phyloP scores from a whole-genome alignment of 768 basidiomycete genomes.

The Macrolepiota dolichaula region DNA sequence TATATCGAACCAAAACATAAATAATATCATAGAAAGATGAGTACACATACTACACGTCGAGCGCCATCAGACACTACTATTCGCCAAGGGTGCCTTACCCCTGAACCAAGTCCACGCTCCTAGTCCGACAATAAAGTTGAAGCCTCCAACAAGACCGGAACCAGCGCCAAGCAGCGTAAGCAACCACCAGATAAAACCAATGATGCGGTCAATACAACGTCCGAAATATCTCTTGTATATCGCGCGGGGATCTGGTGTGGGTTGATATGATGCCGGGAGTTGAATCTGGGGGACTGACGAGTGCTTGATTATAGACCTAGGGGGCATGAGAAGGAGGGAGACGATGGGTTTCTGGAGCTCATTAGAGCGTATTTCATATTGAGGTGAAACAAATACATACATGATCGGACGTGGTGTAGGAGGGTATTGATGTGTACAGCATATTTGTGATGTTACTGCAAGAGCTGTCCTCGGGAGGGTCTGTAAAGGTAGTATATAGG shows the following conservation, averaged over 20 bases:
- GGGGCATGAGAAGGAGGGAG: constrained; percentile 62
- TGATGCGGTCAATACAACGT: constrained; percentile 60
- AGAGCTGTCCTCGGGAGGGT: constrained; percentile 49
- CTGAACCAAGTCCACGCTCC: constrained; percentile 64
- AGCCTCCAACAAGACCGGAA: constrained; percentile 61
- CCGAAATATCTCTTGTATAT: constrained; percentile 62
- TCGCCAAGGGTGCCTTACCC: constrained; percentile 17
- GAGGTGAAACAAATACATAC: constrained; percentile 35
- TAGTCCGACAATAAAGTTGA: constrained; percentile 69
- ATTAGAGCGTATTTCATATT: neutral
- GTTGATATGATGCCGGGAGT: constrained; percentile 49
- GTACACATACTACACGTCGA: neutral
- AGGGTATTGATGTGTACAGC: constrained; percentile 76
- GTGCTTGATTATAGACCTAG: constrained; percentile 26
- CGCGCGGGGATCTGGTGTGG: constrained; percentile 51
- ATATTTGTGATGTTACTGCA: constrained; percentile 58
- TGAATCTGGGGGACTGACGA: constrained; percentile 38
- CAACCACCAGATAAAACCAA: constrained; percentile 81
- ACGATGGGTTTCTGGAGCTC: constrained; percentile 79
- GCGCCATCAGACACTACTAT: constrained; percentile 8
- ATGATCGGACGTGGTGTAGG: constrained; percentile 90
- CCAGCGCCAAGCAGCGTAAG: constrained; percentile 77
- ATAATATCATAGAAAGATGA: neutral
- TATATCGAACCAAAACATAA: neutral
- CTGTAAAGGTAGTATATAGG: constrained; percentile 75